These are phyloP conservation scores for Rhododendron vialii DNA, from an alignment of 148 eudicot genomes.

Conservation along the genomic window DNA sequence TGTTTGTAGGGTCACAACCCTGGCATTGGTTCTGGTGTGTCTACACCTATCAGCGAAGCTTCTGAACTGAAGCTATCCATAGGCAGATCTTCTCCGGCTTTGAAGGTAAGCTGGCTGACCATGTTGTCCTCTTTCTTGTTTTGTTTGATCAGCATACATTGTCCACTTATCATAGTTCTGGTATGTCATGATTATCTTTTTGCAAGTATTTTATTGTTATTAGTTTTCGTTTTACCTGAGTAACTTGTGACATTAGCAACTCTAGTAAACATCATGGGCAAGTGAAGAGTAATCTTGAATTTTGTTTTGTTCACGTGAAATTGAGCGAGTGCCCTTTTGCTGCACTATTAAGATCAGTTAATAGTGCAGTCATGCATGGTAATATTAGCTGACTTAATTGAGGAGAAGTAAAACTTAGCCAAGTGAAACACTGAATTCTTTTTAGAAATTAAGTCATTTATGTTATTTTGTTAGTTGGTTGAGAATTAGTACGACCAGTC, in stretches of 20 bases:
- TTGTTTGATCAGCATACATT: background rate
- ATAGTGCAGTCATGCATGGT: background rate
- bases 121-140: background rate
- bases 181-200: background rate
- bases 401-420: background rate
- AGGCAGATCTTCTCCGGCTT: conserved; percentile 15
- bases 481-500: background rate
- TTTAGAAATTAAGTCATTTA: background rate
- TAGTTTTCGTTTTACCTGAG: background rate
- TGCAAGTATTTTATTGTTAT: background rate
- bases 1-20: conserved; percentile 24
- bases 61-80: conserved; percentile 17
- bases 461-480: background rate
- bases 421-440: background rate
- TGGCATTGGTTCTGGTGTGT: conserved; percentile 18
- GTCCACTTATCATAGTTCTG: background rate
- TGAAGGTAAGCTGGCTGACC: conserved; percentile 17
- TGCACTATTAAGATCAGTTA: background rate
- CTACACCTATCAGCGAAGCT: conserved; percentile 14
- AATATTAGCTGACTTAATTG: background rate
- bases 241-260: background rate
- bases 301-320: background rate
- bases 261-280: background rate
- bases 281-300: background rate
- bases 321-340: background rate